Percentiles rank a stretch among this genome's conserved stretches.
These are phyloP conservation scores for Leccinum boreale DNA, from an alignment of 768 basidiomycete genomes.

Conservation along the genomic window DNA sequence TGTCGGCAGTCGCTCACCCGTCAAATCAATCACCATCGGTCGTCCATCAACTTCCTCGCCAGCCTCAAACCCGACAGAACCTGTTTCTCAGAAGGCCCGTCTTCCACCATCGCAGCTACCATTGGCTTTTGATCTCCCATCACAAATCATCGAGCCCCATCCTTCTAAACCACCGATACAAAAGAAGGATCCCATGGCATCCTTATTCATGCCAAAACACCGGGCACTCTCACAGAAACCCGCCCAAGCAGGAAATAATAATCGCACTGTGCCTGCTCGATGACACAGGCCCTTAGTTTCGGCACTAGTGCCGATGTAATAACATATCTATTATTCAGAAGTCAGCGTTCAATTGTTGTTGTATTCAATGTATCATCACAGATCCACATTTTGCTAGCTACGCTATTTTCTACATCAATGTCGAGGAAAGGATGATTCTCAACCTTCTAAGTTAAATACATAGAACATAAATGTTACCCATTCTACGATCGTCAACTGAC, in stretches of 20 bases:
- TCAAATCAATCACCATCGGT: constrained; percentile 45
- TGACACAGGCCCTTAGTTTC: constrained; percentile 7
- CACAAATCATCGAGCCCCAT: constrained; percentile 26
- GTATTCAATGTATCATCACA: constrained; percentile 12
- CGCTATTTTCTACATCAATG: constrained; percentile 3
- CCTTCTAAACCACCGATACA: constrained; percentile 37
- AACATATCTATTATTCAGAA: constrained; percentile 6
- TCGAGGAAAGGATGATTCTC: background rate
- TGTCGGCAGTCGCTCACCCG: constrained; percentile 44
- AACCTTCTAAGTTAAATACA: background rate
- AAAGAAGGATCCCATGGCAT: constrained; percentile 63
- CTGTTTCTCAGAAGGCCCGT: constrained; percentile 17
- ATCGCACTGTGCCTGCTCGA: constrained; percentile 20
- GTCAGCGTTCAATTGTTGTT: constrained; percentile 3
- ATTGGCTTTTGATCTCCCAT: constrained; percentile 11
- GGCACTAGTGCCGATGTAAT: background rate
- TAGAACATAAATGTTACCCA: constrained; percentile 1
- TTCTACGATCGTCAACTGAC: constrained; percentile 23
- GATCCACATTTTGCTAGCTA: constrained; percentile 9
- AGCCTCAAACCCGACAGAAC: constrained; percentile 9
- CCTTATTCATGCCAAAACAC: constrained; percentile 73
- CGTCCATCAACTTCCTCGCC: constrained; percentile 27
- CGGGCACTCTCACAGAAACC: constrained; percentile 58
- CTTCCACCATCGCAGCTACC: constrained; percentile 29
- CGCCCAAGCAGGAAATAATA: constrained; percentile 26